These are phyloP conservation scores for Teunomyces cretensis DNA, from an alignment of 805 yeast species.

Conservation along the genomic window DNA sequence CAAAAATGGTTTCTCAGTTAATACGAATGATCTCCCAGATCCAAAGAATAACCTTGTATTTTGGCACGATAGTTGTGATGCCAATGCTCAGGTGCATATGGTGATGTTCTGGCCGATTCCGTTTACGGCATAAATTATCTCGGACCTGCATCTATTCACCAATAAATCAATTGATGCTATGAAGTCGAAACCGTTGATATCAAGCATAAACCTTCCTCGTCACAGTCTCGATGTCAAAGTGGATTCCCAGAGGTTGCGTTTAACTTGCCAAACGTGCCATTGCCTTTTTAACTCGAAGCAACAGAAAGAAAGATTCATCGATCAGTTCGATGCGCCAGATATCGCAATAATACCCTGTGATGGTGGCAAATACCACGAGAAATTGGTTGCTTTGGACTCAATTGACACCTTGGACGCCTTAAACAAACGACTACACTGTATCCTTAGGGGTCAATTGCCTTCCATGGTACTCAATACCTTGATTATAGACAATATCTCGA, in stretches of 20 bases:
- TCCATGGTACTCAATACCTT: slow-evolving; percentile 17
- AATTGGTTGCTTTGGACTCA: neutral
- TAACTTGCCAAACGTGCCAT: slow-evolving; percentile 4
- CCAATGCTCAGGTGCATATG: no score
- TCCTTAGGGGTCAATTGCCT: neutral
- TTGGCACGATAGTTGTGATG: no score
- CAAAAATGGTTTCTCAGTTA: no score
- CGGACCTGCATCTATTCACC: no score
- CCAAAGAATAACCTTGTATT: no score
- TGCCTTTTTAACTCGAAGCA: slow-evolving; percentile 3
- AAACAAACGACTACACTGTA: neutral
- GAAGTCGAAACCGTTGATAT: neutral
- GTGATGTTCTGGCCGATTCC: no score
- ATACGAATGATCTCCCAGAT: no score
- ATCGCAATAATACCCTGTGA: slow-evolving; percentile 5
- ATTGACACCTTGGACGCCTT: neutral
- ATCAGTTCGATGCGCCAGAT: neutral
- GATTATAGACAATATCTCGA: slow-evolving; percentile 32
- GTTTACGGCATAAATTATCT: no score
- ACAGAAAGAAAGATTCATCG: neutral
- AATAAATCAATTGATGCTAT: neutral
- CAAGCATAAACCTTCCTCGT: neutral
- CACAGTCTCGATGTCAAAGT: neutral
- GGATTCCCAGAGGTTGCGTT: neutral
- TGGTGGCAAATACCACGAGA: neutral